Conservation (phyloP, 495 filamentous ascomycete genomes). For the Hyphodiscus hymeniophilus region DNA sequence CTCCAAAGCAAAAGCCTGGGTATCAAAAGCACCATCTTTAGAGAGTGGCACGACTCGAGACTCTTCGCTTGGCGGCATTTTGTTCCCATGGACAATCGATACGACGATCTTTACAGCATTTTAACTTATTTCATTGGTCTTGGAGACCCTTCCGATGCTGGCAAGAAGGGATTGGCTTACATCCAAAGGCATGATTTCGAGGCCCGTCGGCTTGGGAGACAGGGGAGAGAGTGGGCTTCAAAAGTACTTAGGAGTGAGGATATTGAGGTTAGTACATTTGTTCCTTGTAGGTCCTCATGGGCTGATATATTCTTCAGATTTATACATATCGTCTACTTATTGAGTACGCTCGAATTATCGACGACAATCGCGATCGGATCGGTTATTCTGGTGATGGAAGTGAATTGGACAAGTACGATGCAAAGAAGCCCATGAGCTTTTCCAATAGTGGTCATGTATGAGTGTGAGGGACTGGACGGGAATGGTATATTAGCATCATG, state of each 20-base stretch:
- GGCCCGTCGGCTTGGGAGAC: conserved; percentile 51
- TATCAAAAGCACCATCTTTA: conserved; percentile 64
- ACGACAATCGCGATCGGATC: conserved; percentile 56
- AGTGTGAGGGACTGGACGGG: background rate
- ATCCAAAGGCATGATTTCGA: conserved; percentile 20
- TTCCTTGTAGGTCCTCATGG: background rate
- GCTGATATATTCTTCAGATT: conserved; percentile 25
- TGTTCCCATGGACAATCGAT: conserved; percentile 74
- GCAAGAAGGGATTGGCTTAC: conserved; percentile 41
- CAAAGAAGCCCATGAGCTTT: background rate
- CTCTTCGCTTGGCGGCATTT: conserved; percentile 66
- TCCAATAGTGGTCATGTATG: conserved; percentile 8
- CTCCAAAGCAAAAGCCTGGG: conserved; percentile 56
- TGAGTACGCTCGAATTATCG: conserved; percentile 60
- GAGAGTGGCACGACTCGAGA: conserved; percentile 70
- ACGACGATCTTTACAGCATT: conserved; percentile 63
- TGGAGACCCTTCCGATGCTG: conserved; percentile 24
- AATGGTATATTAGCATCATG: background rate
- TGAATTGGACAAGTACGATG: conserved; percentile 19
- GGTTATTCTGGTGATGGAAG: conserved; percentile 36
- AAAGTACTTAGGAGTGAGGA: conserved; percentile 58
- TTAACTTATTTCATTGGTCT: conserved; percentile 71
- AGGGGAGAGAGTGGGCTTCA: conserved; percentile 60
- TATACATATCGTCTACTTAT: conserved; percentile 61
- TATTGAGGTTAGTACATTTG: conserved; percentile 37